Percentiles rank a stretch among this genome's conserved stretches.
Evolutionary conservation across 2,329 filamentous ascomycete species (phyloP).

Genomic region (Colletotrichum incanum): DNA sequence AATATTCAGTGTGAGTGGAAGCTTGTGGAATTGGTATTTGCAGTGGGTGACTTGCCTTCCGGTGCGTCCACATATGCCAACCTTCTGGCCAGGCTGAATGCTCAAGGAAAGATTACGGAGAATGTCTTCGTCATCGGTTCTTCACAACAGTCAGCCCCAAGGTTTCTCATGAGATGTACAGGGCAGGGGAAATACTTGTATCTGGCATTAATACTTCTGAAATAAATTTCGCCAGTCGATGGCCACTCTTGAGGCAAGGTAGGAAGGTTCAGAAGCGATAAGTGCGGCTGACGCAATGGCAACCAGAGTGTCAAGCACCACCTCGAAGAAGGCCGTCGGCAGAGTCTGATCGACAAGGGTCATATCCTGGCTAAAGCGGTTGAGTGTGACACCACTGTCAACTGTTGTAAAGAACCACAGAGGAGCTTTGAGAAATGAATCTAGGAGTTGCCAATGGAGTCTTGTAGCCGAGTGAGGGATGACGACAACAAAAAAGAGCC

Average conservation of each 20-base stretch:
- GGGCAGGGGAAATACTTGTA: conserved; percentile 47
- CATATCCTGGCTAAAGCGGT: conserved; percentile 50
- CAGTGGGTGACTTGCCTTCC: conserved; percentile 47
- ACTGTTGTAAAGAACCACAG: conserved; percentile 45
- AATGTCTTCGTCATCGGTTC: conserved; percentile 32
- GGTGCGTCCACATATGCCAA: conserved; percentile 55
- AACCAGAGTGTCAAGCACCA: conserved; percentile 48
- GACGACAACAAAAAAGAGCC: conserved; percentile 30
- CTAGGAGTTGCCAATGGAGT: conserved; percentile 28
- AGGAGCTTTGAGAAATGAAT: conserved; percentile 25
- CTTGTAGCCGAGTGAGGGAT: conserved; percentile 20
- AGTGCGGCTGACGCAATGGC: conserved; percentile 24
- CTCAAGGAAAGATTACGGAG: conserved; percentile 48
- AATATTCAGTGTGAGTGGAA: not conserved
- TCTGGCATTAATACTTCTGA: conserved; percentile 50
- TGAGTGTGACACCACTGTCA: conserved; percentile 45
- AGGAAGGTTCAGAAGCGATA: conserved; percentile 39
- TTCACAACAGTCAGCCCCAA: not conserved
- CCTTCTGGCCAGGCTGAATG: conserved; percentile 51
- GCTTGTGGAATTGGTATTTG: not conserved
- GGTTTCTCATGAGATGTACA: not conserved
- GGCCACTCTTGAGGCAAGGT: conserved; percentile 52
- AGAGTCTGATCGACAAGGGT: conserved; percentile 47
- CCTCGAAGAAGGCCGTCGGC: conserved; percentile 41
- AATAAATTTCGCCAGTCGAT: conserved; percentile 49